Base-by-base conservation (phyloP, 805 yeast species). In the Schizosaccharomyces osmophilus region DNA sequence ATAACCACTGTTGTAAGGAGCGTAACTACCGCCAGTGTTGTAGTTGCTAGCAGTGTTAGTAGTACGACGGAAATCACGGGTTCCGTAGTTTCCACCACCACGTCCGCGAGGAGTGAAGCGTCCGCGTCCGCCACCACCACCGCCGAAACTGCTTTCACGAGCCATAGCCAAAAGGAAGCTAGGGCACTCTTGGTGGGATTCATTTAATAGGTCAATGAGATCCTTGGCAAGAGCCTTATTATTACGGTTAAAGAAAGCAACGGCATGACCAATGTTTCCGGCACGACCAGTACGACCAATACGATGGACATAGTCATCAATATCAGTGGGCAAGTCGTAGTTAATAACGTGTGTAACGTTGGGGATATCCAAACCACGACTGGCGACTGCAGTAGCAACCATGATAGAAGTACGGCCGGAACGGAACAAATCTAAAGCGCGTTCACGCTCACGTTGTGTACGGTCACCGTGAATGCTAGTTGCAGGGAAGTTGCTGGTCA, bases 231-330 rank as follows among this genome's bases (percentile, higher is more conserved):
- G 79, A 71, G 88, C 88, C 71, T 79, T 82, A 82, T 88, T 93
- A 73, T 84, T 85, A 77, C 97, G 85, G 84, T 93, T 93, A 77
- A 93, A 87, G 79, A 93, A 93, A 61, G 99, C 95, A 67, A 97
- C 89, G 66, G 99, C 97, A 69, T 86, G 79, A 85, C 99, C 99
- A 65, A 85, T 83, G 78, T 93, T 93, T 81, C 98, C 98, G 70
- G 99, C 99, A 83, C 99, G 93, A 77, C 98, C 99, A 71, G 99
- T 93, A 83, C 98, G 90, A 82, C 98, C 98, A 72, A 93, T 93
- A 79, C 98, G 86, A 79, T 93, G 98, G 63, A 93, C 98, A 72
- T 93, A 93, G 75, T 93, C 98, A 74, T 93, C 98, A 70, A 93
- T 85, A 74, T 93, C 97, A 72, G 84, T 78, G 73, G 98, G 98